Conservation (phyloP, 1,139 yeast species). For the Scheffersomyces titani region DNA sequence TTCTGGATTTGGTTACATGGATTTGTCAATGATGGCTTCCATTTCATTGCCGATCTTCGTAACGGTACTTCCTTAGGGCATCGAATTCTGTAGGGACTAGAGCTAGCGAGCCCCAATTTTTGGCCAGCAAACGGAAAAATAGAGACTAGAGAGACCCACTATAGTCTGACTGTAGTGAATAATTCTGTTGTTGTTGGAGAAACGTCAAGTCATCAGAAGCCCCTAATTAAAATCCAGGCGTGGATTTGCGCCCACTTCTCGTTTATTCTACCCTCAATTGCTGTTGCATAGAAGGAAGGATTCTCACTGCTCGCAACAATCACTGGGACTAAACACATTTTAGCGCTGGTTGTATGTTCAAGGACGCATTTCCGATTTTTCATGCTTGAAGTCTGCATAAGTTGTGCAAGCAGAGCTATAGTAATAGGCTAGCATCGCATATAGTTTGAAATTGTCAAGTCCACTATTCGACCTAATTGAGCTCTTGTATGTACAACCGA, state of each 20-base stretch:
- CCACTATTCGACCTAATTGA: not conserved
- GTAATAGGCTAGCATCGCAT: not conserved
- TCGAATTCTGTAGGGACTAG: not conserved
- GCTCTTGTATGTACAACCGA: not conserved
- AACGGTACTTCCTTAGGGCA: not conserved
- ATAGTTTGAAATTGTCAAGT: not conserved
- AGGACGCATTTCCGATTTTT: not conserved
- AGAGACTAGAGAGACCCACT: not conserved
- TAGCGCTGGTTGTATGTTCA: not conserved
- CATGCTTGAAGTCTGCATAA: not conserved
- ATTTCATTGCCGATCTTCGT: not conserved
- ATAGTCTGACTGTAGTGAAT: not conserved
- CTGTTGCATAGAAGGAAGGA: not conserved
- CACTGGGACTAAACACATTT: not conserved
- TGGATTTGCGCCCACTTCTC: not conserved
- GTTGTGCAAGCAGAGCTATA: too few species aligned
- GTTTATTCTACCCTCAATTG: not conserved
- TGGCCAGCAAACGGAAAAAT: not conserved
- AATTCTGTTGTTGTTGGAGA: not conserved
- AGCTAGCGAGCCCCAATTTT: not conserved
- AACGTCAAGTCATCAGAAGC: not conserved
- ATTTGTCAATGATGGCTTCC: not conserved
- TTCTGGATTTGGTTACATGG: not conserved
- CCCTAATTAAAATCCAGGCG: not conserved
- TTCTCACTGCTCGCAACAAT: not conserved